Evolutionary conservation across 371 early-diverging fungal species (phyloP).

Genomic region (Globomyces sp.): DNA sequence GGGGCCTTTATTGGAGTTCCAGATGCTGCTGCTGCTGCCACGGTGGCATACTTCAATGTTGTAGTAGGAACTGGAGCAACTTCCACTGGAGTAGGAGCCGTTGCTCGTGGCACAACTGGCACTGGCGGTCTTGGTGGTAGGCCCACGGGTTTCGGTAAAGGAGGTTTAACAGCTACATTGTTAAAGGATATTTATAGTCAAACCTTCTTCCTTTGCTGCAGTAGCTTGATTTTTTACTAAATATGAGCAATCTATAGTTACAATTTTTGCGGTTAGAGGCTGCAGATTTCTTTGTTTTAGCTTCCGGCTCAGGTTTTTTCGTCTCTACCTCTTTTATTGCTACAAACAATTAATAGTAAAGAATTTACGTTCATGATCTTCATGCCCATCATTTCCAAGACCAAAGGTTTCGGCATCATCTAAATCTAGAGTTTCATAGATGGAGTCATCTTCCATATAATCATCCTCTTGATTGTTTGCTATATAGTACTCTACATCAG

Average conservation of each 20-base stretch:
- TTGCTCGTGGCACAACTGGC: neutral
- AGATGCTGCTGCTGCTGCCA: constrained; percentile 34
- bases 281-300: neutral
- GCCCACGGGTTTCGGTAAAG: no score
- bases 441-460: constrained; percentile 86
- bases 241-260: no score
- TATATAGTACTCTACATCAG: constrained; percentile 87
- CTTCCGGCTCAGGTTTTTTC: constrained; percentile 2
- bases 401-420: constrained; percentile 82
- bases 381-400: constrained; percentile 36
- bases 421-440: constrained; percentile 91
- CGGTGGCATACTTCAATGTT: constrained; percentile 16
- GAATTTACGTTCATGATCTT: neutral
- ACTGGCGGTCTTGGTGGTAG: neutral
- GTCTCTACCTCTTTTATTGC: no score
- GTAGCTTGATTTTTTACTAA: no score
- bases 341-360: neutral
- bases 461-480: constrained; percentile 85
- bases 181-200: no score
- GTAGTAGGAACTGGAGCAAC: constrained; percentile 22
- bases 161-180: no score
- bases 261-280: no score
- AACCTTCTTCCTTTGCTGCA: no score
- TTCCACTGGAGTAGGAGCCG: constrained; percentile 8
- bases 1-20: constrained; percentile 7